A percentile compares a stretch with the other conserved stretches of the same genome.
phyloP scores from a whole-genome alignment of 2,329 filamentous ascomycete genomes.

The Blastomyces parvus region DNA sequence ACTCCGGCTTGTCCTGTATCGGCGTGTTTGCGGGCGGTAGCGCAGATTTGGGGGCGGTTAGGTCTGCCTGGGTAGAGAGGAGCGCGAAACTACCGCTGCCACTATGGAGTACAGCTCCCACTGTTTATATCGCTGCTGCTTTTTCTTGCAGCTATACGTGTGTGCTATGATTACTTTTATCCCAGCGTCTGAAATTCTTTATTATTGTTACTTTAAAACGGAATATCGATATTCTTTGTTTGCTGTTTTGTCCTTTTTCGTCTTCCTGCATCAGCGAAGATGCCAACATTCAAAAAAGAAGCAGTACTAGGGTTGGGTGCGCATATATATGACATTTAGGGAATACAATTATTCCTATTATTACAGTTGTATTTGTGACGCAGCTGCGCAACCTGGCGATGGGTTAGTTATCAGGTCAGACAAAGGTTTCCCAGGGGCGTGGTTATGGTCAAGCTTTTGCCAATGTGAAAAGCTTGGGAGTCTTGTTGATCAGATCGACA shows the following conservation, averaged over 20 bases:
- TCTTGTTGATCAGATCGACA: slow-evolving; percentile 9
- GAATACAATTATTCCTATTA: not conserved
- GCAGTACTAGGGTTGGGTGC: not conserved
- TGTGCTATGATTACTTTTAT: not conserved
- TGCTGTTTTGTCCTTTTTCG: not conserved
- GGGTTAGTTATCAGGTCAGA: not conserved
- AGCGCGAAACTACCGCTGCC: not conserved
- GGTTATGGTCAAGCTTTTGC: slow-evolving; percentile 10
- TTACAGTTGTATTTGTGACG: not conserved
- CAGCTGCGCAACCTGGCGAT: not conserved
- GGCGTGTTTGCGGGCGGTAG: not conserved
- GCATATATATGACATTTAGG: not conserved
- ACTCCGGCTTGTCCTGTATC: not conserved
- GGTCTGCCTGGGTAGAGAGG: not conserved
- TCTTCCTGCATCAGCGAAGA: not conserved
- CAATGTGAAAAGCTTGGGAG: slow-evolving; percentile 10
- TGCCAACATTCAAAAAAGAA: not conserved
- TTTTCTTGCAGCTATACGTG: not conserved
- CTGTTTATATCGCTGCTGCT: not conserved
- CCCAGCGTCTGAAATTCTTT: not conserved
- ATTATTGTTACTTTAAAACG: not conserved
- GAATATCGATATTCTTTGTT: not conserved
- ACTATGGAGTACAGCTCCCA: not conserved
- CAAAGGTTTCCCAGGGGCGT: not conserved
- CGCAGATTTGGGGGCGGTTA: not conserved